These are phyloP conservation scores for Agrocybe pediades DNA, from an alignment of 768 basidiomycete species.

Conservation along the genomic window DNA sequence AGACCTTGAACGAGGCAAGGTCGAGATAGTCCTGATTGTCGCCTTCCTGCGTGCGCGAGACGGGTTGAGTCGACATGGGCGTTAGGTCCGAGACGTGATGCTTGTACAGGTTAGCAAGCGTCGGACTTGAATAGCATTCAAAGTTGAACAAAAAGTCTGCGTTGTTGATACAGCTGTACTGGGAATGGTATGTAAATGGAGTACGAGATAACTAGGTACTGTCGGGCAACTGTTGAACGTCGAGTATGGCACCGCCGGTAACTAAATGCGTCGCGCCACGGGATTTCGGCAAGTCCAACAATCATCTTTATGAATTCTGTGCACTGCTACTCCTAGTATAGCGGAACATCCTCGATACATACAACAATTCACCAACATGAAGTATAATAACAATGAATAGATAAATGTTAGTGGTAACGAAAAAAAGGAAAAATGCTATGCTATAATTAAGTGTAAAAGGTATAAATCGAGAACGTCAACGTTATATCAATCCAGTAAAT, in stretches of 20 bases:
- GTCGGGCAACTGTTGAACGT: too few species aligned
- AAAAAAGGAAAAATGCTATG: background rate
- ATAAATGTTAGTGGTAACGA: background rate
- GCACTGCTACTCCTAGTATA: too few species aligned
- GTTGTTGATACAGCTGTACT: background rate
- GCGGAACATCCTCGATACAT: background rate
- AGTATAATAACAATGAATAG: background rate
- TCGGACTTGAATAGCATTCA: too few species aligned
- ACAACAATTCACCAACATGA: background rate
- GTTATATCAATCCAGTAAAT: constrained; percentile 25
- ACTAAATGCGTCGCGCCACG: too few species aligned
- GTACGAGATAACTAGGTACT: too few species aligned
- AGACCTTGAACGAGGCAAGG: constrained; percentile 58
- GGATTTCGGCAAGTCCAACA: too few species aligned
- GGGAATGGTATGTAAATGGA: too few species aligned
- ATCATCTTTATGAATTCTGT: too few species aligned
- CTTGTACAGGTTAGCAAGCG: too few species aligned
- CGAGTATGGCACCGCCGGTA: too few species aligned
- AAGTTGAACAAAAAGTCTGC: too few species aligned
- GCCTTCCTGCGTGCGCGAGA: constrained; percentile 15
- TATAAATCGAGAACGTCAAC: constrained; percentile 6
- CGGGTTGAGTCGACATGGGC: constrained; percentile 19
- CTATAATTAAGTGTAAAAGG: background rate
- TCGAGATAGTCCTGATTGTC: constrained; percentile 53
- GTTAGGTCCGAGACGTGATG: too few species aligned